Evolutionary conservation across 2,329 filamentous ascomycete species (phyloP).

Genomic region (Thielaviopsis punctulata): DNA sequence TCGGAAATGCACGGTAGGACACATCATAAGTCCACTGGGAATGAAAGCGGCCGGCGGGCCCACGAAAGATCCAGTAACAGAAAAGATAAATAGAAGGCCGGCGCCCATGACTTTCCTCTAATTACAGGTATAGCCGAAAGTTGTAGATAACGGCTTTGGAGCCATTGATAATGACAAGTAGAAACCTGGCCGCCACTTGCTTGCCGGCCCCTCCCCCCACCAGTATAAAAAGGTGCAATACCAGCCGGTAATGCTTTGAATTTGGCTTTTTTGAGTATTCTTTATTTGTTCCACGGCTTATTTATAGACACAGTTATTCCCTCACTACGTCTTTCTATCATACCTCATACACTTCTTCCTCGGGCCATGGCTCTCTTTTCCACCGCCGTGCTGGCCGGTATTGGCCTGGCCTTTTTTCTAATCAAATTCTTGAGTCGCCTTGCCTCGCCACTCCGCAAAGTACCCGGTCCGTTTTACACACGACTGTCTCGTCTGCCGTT

Average conservation of each 20-base stretch:
- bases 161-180: background rate
- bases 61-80: background rate
- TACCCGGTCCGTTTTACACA: slow-evolving; percentile 33
- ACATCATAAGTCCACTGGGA: no score
- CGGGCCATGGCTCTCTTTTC: slow-evolving; percentile 11
- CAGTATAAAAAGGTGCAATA: background rate
- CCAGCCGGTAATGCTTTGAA: background rate
- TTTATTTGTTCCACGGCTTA: background rate
- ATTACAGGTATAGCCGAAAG: slow-evolving; percentile 1
- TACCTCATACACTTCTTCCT: background rate
- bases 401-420: slow-evolving; percentile 15
- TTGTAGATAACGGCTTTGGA: background rate
- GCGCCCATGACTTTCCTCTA: background rate
- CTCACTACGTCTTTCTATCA: no score
- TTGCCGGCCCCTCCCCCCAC: background rate
- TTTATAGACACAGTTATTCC: no score
- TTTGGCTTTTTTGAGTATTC: slow-evolving; percentile 1
- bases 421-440: slow-evolving; percentile 17
- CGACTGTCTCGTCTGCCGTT: slow-evolving; percentile 33
- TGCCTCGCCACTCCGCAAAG: slow-evolving; percentile 19
- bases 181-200: background rate
- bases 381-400: slow-evolving; percentile 16
- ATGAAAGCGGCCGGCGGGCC: no score
- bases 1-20: no score
- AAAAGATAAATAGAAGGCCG: background rate